Conservation (phyloP, 768 basidiomycete species). For the Suillus decipiens region DNA sequence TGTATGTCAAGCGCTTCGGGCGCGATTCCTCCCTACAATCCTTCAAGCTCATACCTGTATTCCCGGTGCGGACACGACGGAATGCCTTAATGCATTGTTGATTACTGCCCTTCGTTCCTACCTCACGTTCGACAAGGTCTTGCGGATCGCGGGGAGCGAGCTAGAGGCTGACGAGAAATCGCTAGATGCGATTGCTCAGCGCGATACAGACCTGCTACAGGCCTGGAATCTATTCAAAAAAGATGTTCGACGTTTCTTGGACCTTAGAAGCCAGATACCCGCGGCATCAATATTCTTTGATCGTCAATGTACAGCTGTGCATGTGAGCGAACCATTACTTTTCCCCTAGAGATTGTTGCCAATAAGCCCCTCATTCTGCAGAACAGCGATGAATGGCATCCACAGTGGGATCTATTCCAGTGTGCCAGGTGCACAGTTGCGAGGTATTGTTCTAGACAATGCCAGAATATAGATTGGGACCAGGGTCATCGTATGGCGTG, state of each 20-base stretch:
- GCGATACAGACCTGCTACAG: neutral
- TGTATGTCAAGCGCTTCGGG: constrained; percentile 7
- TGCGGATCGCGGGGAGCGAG: constrained; percentile 7
- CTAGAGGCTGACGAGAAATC: constrained; percentile 5
- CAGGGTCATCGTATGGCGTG: constrained; percentile 2
- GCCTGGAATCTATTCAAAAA: constrained; percentile 4
- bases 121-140: constrained; percentile 7
- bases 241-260: neutral
- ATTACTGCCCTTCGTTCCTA: constrained; percentile 7
- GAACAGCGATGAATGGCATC: constrained; percentile 10
- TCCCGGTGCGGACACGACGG: neutral
- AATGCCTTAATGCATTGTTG: constrained; percentile 8
- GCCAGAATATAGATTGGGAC: constrained; percentile 5
- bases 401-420: constrained; percentile 8
- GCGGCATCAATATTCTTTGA: constrained; percentile 5
- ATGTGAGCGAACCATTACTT: neutral
- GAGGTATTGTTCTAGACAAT: constrained; percentile 8
- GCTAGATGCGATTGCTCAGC: constrained; percentile 7
- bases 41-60: constrained; percentile 7
- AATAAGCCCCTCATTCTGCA: neutral
- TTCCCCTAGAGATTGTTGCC: neutral
- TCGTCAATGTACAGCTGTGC: constrained; percentile 6
- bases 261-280: constrained; percentile 7
- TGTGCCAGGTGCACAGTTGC: constrained; percentile 7
- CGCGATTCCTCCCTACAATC: constrained; percentile 3